Evolutionary conservation across 371 early-diverging fungal species (phyloP).

Genomic region (Smittium mucronatum): DNA sequence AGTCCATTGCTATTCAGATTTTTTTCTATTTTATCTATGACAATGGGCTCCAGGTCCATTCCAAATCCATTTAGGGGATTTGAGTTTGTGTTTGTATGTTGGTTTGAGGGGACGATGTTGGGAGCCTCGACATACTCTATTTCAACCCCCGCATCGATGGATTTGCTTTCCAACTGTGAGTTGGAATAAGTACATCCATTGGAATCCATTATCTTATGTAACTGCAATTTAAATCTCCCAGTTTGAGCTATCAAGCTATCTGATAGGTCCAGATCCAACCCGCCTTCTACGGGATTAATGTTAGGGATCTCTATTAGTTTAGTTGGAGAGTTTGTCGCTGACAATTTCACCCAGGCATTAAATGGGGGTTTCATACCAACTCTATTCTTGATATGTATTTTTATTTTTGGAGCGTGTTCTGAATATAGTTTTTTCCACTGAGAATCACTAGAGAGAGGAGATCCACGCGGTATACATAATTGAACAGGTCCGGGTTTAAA

Average conservation of each 20-base stretch:
- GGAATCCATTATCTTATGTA: conserved; percentile 24
- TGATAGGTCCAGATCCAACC: conserved; percentile 22
- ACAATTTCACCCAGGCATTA: conserved; percentile 30
- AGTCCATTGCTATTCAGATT: background rate
- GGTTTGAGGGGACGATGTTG: conserved; percentile 15
- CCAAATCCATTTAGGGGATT: background rate
- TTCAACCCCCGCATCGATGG: conserved; percentile 29
- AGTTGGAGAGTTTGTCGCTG: conserved; percentile 26
- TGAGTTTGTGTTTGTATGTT: background rate
- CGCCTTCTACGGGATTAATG: conserved; percentile 12
- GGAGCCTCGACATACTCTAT: conserved; percentile 34
- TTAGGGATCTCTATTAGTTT: conserved; percentile 22
- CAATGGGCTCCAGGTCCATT: too few relatives aligned
- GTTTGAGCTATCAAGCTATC: conserved; percentile 23
- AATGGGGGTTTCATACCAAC: conserved; percentile 18
- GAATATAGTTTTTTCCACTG: conserved; percentile 4
- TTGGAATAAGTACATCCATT: conserved; percentile 19
- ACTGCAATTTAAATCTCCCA: conserved; percentile 28
- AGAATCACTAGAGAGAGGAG: background rate
- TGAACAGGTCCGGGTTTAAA: conserved; percentile 12
- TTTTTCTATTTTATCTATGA: too few relatives aligned
- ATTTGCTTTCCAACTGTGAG: conserved; percentile 9
- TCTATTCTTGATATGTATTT: conserved; percentile 20
- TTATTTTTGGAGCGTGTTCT: conserved; percentile 25
- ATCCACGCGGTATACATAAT: conserved; percentile 29